phyloP scores from a whole-genome alignment of 345 rosid species.

The Salix viminalis region DNA sequence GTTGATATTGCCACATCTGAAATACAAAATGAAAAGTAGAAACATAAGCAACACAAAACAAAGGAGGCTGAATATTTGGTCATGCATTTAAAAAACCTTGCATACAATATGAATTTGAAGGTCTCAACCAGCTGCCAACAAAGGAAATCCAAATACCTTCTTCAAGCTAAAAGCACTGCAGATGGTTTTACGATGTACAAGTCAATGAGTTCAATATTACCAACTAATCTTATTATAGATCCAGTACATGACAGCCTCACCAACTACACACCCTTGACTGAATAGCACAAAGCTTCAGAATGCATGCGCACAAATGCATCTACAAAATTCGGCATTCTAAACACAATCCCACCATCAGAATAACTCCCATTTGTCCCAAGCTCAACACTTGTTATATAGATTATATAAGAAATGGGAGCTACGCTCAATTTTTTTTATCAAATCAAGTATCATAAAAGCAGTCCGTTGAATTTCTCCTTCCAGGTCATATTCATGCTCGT shows the following conservation, averaged over 20 bases:
- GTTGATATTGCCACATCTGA: constrained; percentile 94
- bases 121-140: not conserved
- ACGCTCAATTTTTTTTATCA: not conserved
- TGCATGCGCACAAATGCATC: not conserved
- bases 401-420: not conserved
- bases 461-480: not conserved
- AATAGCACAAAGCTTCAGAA: not conserved
- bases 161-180: not conserved
- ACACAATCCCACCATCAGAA: not conserved
- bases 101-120: not conserved
- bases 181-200: not conserved
- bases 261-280: not conserved
- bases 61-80: not conserved
- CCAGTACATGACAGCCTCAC: not conserved
- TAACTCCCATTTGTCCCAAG: not conserved
- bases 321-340: not conserved
- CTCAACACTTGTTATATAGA: not conserved
- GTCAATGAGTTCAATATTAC: not conserved
- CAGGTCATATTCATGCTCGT: not conserved
- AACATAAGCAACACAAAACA: not conserved
- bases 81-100: not conserved
- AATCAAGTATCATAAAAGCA: not conserved
- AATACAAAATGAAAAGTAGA: not conserved
- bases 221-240: not conserved
- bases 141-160: not conserved